A percentile compares a stretch with the other conserved stretches of the same genome.
phyloP scores from a whole-genome alignment of 2,329 filamentous ascomycete genomes.

The Allantophomopsis cytisporea region DNA sequence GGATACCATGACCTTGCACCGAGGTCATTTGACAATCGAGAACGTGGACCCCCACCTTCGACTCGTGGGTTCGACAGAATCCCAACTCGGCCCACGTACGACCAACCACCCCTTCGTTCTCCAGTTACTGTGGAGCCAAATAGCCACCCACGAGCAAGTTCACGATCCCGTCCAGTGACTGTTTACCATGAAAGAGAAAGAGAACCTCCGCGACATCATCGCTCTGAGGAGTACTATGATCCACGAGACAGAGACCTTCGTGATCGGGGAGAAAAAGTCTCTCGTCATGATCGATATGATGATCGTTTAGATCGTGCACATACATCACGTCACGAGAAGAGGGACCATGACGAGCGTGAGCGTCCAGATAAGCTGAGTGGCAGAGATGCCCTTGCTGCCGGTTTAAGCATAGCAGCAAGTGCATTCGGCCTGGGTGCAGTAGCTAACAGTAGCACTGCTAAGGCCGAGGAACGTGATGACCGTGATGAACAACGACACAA shows the following conservation, averaged over 20 bases:
- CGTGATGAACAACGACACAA: constrained; percentile 5
- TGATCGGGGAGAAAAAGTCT: constrained; percentile 7
- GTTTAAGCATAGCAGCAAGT: constrained; percentile 17
- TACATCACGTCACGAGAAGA: not conserved
- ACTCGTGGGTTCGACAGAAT: constrained; percentile 61
- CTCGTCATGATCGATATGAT: constrained; percentile 4
- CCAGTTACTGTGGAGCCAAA: constrained; percentile 19
- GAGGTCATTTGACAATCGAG: constrained; percentile 24
- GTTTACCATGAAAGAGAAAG: constrained; percentile 16
- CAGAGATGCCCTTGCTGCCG: constrained; percentile 15
- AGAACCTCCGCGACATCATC: constrained; percentile 5
- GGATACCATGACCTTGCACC: constrained; percentile 14
- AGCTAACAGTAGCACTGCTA: constrained; percentile 9
- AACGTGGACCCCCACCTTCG: constrained; percentile 45
- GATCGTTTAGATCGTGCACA: constrained; percentile 2
- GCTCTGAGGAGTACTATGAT: constrained; percentile 17
- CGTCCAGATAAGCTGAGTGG: constrained; percentile 11
- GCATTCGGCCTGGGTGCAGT: constrained; percentile 16
- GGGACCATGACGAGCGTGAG: constrained; percentile 7
- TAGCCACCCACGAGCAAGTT: constrained; percentile 21
- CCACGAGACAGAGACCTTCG: constrained; percentile 13
- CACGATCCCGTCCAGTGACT: constrained; percentile 14
- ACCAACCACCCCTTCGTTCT: constrained; percentile 29
- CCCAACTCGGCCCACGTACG: constrained; percentile 32
- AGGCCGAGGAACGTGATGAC: constrained; percentile 1